Base-by-base conservation (phyloP, 208 protist genomes). In the Leptomonas pyrrhocoris region DNA sequence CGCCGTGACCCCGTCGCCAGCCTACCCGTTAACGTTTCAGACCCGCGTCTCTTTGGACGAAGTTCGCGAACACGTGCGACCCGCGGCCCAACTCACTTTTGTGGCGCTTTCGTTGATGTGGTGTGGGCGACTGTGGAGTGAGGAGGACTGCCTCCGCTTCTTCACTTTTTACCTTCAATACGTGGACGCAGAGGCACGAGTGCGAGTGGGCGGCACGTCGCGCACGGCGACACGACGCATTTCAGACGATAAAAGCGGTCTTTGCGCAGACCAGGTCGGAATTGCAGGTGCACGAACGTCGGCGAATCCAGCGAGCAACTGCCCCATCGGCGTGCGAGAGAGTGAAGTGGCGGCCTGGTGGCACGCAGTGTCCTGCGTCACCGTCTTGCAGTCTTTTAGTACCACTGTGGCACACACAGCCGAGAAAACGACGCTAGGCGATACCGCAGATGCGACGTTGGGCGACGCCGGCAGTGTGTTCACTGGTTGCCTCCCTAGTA, bases 281-380 rank as follows among this genome's bases (percentile, higher is more conserved):
- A 6, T 13, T 42, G 9, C 38, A 13, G 38, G 38, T 6, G 38
- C 38, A 42, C 38, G 13, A 42, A 13, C 6, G 13, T 42, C 6
- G 9, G 9, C n/a, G n/a, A n/a, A 13, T 42, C 38, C 38, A 42
- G 49, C 8, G 8, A 16, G 23, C 19, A 12, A 16, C 30, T 7
- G 9, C 56, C 56, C 40, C 7, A 48, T 38, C 19, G 65, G 65
- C 2, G 38, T 70, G 23, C 12, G 18, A 7, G 30, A 7, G 1
- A 42, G 34, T 2, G 48, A 73, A 40, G 58, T 73, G 57, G 46
- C 46, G 48, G 58, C 31, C 49, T 73, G 68, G 56, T 73, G 68
- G 68, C 56, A 73, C 38, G 68, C 68, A 5, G 31, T 73, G 19
- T 65, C 57, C 27, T 66, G 68, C 40, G 45, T 73, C 28, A 66